These are phyloP conservation scores for Chytridium lagenaria DNA, from an alignment of 371 early-diverging fungal species.

Conservation along the genomic window DNA sequence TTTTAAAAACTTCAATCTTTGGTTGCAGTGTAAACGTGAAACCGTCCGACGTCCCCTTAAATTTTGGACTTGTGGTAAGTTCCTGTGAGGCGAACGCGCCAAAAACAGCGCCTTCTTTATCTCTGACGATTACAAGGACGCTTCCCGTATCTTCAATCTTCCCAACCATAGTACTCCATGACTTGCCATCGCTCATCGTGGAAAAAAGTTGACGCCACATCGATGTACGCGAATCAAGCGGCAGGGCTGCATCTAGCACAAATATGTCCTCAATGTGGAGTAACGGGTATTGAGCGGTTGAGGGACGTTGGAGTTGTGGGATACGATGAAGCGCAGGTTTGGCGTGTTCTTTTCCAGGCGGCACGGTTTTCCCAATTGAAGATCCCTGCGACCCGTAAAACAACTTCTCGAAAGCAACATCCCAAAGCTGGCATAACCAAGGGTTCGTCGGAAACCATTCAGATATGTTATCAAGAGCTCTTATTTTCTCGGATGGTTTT, in stretches of 20 bases:
- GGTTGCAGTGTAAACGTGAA: constrained; percentile 69
- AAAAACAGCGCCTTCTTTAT: constrained; percentile 63
- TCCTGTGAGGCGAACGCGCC: constrained; percentile 77
- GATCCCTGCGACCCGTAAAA: background rate
- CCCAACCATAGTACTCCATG: constrained; percentile 69
- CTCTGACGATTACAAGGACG: constrained; percentile 56
- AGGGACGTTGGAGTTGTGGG: background rate
- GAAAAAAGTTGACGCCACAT: constrained; percentile 59
- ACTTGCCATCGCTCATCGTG: constrained; percentile 62
- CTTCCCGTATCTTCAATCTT: constrained; percentile 60
- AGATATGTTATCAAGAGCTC: background rate
- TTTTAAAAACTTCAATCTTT: constrained; percentile 51
- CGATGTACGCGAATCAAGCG: background rate
- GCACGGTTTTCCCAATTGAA: background rate
- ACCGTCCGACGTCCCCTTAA: constrained; percentile 70
- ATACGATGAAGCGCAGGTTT: background rate
- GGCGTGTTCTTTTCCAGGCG: background rate
- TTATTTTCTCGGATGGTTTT: background rate
- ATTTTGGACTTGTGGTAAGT: constrained; percentile 67
- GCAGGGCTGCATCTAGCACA: background rate
- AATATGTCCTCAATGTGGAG: background rate
- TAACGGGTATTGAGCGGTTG: background rate
- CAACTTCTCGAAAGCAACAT: background rate
- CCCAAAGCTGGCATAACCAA: background rate
- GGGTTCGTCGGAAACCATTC: background rate